A percentile compares a stretch with the other conserved stretches of the same genome.
These are phyloP conservation scores for Pseudonitzschia multiseries DNA, from an alignment of 108 stramenopile species.

Conservation along the genomic window DNA sequence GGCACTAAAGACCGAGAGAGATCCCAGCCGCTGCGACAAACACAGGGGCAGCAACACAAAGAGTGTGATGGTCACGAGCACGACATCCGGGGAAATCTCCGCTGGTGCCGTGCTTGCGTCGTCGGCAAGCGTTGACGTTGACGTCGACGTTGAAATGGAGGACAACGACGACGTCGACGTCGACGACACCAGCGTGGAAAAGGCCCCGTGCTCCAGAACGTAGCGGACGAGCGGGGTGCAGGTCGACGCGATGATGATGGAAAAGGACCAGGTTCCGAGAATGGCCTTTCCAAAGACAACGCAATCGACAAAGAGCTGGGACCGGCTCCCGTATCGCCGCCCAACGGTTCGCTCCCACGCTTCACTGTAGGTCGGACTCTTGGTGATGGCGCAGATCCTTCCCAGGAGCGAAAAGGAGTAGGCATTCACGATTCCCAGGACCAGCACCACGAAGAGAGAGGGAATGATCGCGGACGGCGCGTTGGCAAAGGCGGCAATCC, in stretches of 20 bases:
- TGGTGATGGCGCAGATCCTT: slow-evolving; percentile 54
- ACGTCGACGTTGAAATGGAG: too few relatives aligned
- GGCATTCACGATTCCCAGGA: slow-evolving; percentile 67
- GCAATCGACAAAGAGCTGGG: slow-evolving; percentile 7
- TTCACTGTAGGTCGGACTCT: slow-evolving; percentile 54
- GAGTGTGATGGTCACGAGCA: slow-evolving; percentile 47
- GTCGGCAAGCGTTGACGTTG: too few relatives aligned
- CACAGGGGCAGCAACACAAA: slow-evolving; percentile 87
- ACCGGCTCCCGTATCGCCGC: neutral
- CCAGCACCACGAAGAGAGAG: slow-evolving; percentile 53
- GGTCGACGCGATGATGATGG: slow-evolving; percentile 20
- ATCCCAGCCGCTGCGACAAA: slow-evolving; percentile 69
- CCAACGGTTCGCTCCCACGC: slow-evolving; percentile 62
- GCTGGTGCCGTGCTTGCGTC: slow-evolving; percentile 14
- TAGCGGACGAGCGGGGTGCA: slow-evolving; percentile 11
- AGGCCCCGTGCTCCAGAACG: neutral
- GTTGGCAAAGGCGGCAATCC: slow-evolving; percentile 87
- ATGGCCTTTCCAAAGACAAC: slow-evolving; percentile 22
- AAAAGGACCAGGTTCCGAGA: slow-evolving; percentile 17
- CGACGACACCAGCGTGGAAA: too few relatives aligned
- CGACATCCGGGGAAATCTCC: slow-evolving; percentile 45
- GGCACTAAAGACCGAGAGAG: slow-evolving; percentile 81
- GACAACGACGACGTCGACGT: too few relatives aligned
- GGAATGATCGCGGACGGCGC: slow-evolving; percentile 79
- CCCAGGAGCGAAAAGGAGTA: slow-evolving; percentile 77